Evolutionary conservation across 1,284 basidiomycete species (phyloP).

Genomic region (Sanghuangporus sanghuang): DNA sequence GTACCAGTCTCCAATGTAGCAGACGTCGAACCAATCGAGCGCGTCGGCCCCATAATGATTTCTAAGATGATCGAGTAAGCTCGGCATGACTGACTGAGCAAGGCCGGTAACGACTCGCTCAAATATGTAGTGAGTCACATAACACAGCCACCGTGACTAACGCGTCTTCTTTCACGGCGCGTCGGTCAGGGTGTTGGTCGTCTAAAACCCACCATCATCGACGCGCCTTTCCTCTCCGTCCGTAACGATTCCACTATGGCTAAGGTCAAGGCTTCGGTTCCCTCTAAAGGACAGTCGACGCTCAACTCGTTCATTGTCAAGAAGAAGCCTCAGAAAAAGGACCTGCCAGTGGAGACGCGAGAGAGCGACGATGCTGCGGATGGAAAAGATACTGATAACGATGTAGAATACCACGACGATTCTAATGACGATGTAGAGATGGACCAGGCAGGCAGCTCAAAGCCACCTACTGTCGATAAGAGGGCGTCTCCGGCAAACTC

Average conservation of each 20-base stretch:
- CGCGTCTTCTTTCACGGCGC: background rate
- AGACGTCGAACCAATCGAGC: slow-evolving; percentile 38
- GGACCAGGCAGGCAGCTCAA: slow-evolving; percentile 38
- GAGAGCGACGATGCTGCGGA: slow-evolving; percentile 24
- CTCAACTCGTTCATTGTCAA: slow-evolving; percentile 49
- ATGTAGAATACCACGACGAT: slow-evolving; percentile 15
- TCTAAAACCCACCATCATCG: background rate
- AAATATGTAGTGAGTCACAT: background rate
- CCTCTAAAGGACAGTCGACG: slow-evolving; percentile 44
- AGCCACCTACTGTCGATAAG: slow-evolving; percentile 25
- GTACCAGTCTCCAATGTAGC: slow-evolving; percentile 40
- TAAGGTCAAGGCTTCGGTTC: slow-evolving; percentile 33
- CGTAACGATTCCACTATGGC: slow-evolving; percentile 37
- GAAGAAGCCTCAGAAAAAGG: slow-evolving; percentile 25
- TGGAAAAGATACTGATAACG: slow-evolving; percentile 24
- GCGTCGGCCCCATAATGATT: slow-evolving; percentile 32
- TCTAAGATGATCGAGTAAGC: slow-evolving; percentile 13
- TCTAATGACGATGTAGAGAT: slow-evolving; percentile 25
- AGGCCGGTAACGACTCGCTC: slow-evolving; percentile 9
- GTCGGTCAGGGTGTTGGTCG: background rate
- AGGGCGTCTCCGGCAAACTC: slow-evolving; percentile 46
- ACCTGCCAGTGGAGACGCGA: slow-evolving; percentile 20
- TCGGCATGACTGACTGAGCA: slow-evolving; percentile 10
- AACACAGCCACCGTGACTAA: background rate
- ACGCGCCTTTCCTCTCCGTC: slow-evolving; percentile 3